Base-by-base conservation (phyloP, 441 rosid genomes). In the Populus tomentosa region DNA sequence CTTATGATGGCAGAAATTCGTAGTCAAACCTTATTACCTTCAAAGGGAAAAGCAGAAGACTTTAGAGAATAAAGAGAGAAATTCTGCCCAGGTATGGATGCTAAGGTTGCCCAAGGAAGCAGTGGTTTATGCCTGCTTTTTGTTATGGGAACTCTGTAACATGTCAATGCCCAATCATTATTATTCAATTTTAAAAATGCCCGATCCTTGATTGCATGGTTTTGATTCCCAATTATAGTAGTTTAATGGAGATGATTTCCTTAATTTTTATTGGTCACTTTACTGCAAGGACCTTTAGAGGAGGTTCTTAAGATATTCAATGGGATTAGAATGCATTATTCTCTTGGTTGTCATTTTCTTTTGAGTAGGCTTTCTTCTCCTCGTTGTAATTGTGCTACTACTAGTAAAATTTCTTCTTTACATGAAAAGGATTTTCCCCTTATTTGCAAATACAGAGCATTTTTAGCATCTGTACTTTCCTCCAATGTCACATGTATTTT, bases 21-120 rank as follows among this genome's bases (percentile, higher is more conserved):
- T 94, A 65, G 80, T 93, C 79, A 94, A 94, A 81, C 98, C 99
- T 24, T 93, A 88, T 83, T 79, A 77, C 82, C 92, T 73, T 67
- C 87, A 75, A 83, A 91, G 97, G 85, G 94, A 93, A 73, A 91
- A 84, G 85, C 88, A 71, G 68, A 94, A 89, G 87, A 85, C 93
- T 61, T 86, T 92, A 71, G 93, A 94, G 83, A 90, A 86, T 81
- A 87, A 78, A 72, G 92, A 90, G 79, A 90, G 84, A 83, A 93
- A 92, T 75, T 88, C 85, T 82, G 89, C 90, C 67, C 88, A 92
- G 98, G 99, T 92, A 88, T 81, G 82, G 33, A 67, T 80, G 78
- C 71, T 50, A 32, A 46, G 71, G 67, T 46, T 77, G 72, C 68
- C 65, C n/a, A 18, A 26, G 66, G 68, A 70, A 64, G 23, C 35